Base-by-base conservation (phyloP, 371 early-diverging fungal genomes). In the Mucor irregularis region DNA sequence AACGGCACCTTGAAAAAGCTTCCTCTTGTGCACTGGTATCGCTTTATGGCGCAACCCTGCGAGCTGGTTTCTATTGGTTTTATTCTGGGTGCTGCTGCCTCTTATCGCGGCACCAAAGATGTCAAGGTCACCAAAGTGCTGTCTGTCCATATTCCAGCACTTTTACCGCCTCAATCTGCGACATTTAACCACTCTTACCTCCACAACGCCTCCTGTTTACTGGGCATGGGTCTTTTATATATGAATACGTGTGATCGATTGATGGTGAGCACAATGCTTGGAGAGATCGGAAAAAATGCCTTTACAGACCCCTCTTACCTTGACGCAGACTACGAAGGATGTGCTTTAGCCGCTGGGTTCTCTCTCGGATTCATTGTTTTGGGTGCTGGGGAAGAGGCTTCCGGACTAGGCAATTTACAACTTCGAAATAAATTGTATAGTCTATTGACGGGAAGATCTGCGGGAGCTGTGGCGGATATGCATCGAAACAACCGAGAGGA, bases 341-440 rank as follows among this genome's bases (percentile, higher is more conserved):
- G 87, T 55, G 76, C 88, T 1, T 69, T 91, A 10, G 76, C 90
- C 0, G 82, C 90, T 21, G 97, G 97, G 0, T 86, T 93, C 56
- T 84, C 92, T 0, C 62, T 96, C 14, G 96, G 95, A 0, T 80
- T 93, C 33, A 85, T 92, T 17, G 81, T 81, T 2, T 70, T 95
- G 1, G 94, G 90, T 2, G 66, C 69, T 19, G 94, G 91, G 17
- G 66, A 74, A 45, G 66, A 72, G n/a, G 61, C 82, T 0, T 49
- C 54, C 39, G 78, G 76, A 6, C 62, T 89, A 9, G 65, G 73
- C 9, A 90, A 91, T 61, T 54, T 87, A 54, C 62, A 80, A 4
- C 59, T 91, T 7, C 66, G 80, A 10, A 83, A 89, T 39, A 73
- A 68, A 30, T 68, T 93, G 7, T 65, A 80, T 11, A 68, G 68